phyloP scores from a whole-genome alignment of 495 filamentous ascomycete species.

The Hamigera avellanea region DNA sequence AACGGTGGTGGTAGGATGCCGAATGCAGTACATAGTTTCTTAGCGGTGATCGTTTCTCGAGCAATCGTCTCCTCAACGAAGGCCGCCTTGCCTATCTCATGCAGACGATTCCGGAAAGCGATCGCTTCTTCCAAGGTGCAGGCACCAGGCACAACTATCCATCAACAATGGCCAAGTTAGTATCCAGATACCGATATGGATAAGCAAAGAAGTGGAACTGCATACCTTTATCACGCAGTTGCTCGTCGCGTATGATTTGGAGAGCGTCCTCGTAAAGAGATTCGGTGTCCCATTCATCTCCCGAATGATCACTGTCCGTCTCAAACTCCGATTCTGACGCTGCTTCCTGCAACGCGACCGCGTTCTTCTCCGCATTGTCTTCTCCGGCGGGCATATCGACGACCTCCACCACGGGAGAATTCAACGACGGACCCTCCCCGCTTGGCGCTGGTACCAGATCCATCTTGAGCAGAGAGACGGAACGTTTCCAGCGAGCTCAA shows the following conservation, averaged over 20 bases:
- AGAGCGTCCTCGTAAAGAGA: constrained; percentile 60
- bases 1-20: constrained; percentile 66
- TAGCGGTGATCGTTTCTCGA: constrained; percentile 54
- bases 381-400: constrained; percentile 21
- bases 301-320: constrained; percentile 49
- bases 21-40: constrained; percentile 88
- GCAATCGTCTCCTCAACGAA: constrained; percentile 68
- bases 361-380: constrained; percentile 14
- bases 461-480: constrained; percentile 25
- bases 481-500: constrained; percentile 22
- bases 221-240: constrained; percentile 44
- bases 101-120: constrained; percentile 54
- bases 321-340: constrained; percentile 33
- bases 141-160: constrained; percentile 34
- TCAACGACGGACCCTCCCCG: constrained; percentile 26
- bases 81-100: constrained; percentile 59
- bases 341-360: constrained; percentile 15
- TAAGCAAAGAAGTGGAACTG: constrained; percentile 14
- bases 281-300: constrained; percentile 53
- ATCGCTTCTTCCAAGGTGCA: constrained; percentile 68
- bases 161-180: constrained; percentile 6
- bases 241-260: constrained; percentile 49
- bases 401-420: constrained; percentile 34
- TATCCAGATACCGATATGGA: constrained; percentile 1
- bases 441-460: constrained; percentile 30